Evolutionary conservation across 2,329 filamentous ascomycete species (phyloP), one percentile per base, ranked within the genome.

Genomic region (Aspergillus luchuensis): DNA sequence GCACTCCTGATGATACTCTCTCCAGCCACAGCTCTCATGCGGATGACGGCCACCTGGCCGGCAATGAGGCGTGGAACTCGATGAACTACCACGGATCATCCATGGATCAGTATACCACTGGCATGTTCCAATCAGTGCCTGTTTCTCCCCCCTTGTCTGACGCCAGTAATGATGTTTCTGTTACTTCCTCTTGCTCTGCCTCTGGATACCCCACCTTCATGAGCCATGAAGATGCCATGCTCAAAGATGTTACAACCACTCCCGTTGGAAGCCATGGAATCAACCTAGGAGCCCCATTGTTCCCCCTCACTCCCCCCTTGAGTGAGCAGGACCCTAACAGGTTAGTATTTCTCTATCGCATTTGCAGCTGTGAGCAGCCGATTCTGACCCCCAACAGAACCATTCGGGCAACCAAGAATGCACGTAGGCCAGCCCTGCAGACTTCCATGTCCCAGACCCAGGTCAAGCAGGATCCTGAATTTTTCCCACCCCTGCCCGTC

Each of bases 91-190:
- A 73, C 53, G 69, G 71, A 67, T 70, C 74, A 48, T 64, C 71
- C 36, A 64, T 76, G 66, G 75, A 75, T 45, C 75, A 77, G 43
- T 69, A 74, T 49, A 68, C 71, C 33, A 69, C 74, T 28, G 69
- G 68, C 61, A 63, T 76, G 58, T 76, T 76, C 63, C 71, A 72
- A 63, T 67, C 74, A n/a, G 69, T 74, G 23, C 77, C 77, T 19
- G 75, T 78, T 57, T 79, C 77, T 57, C 77, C 77, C 52, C 77
- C 77, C 30, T 64, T 79, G 66, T 79, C 76, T 15, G 77, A 79
- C 62, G 72, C 73, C 39, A 76, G 74, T 64, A 74, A 77, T 73
- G 76, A 78, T 63, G 64, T 76, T 59, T 74, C 76, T 64, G 71
- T 76, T 58, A 74, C 75, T 62, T 77, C 77, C 49, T 70, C 76